Evolutionary conservation across 2,329 filamentous ascomycete genomes (phyloP).

Genomic region (Phialophora verrucosa): DNA sequence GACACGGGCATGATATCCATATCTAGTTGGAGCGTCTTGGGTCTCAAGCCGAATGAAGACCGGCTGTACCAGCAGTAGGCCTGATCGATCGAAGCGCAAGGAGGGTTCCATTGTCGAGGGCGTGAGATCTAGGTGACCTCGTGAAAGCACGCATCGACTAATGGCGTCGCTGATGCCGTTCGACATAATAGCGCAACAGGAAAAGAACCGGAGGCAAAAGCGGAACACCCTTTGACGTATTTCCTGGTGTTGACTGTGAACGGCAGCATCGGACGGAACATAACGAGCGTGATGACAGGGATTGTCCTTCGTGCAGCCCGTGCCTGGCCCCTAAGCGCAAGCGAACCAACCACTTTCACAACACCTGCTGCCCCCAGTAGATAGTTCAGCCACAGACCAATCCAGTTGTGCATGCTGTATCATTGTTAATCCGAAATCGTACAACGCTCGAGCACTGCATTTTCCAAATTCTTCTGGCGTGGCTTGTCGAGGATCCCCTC

Average conservation of each 20-base stretch:
- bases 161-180: constrained; percentile 12
- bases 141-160: constrained; percentile 7
- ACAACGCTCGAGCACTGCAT: neutral
- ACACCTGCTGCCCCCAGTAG: neutral
- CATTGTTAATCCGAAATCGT: constrained; percentile 5
- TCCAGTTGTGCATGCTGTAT: neutral
- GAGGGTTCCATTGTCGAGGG: constrained; percentile 11
- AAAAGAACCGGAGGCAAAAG: constrained; percentile 10
- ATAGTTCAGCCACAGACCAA: neutral
- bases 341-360: neutral
- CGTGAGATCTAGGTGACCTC: constrained; percentile 9
- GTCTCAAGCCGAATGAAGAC: constrained; percentile 14
- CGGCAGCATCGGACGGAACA: constrained; percentile 4
- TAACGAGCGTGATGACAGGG: neutral
- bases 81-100: constrained; percentile 12
- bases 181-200: constrained; percentile 13
- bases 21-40: constrained; percentile 13
- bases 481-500: neutral
- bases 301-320: neutral
- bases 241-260: neutral
- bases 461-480: neutral
- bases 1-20: constrained; percentile 12
- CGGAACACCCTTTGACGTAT: constrained; percentile 11
- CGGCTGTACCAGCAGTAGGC: constrained; percentile 15
- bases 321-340: neutral